Conservation (phyloP, 257 asterid species). For the Ehretia macrophylla region DNA sequence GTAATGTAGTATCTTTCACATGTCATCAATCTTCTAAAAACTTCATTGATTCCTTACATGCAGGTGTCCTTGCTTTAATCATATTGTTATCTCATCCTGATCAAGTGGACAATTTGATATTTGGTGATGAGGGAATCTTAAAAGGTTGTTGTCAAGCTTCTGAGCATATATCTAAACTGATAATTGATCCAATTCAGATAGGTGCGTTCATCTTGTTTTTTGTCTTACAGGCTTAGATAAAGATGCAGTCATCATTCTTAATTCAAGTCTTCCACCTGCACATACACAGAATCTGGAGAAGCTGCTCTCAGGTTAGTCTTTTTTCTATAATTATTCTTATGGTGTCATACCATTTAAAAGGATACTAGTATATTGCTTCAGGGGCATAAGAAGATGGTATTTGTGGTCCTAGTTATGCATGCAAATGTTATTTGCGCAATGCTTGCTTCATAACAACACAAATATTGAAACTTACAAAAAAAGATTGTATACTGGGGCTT, state of each 20-base stretch:
- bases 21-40: background rate
- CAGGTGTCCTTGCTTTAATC: slow-evolving; percentile 85
- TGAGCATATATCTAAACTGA: slow-evolving; percentile 11
- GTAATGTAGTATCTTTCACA: background rate
- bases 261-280: slow-evolving; percentile 59
- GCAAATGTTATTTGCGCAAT: too few relatives aligned
- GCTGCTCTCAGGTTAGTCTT: slow-evolving; percentile 53
- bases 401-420: too few relatives aligned
- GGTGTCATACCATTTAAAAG: background rate
- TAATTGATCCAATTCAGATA: slow-evolving; percentile 10
- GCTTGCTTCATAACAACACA: too few relatives aligned
- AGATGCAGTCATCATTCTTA: slow-evolving; percentile 64
- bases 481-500: too few relatives aligned
- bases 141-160: slow-evolving; percentile 47
- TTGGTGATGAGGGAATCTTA: slow-evolving; percentile 51
- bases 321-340: slow-evolving; percentile 5
- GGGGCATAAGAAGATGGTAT: too few relatives aligned
- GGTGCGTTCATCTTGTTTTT: slow-evolving; percentile 3
- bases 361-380: too few relatives aligned
- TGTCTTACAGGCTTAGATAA: slow-evolving; percentile 52
- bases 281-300: slow-evolving; percentile 61
- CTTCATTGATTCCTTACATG: slow-evolving; percentile 14
- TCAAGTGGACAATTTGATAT: slow-evolving; percentile 53
- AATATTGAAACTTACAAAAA: too few relatives aligned
- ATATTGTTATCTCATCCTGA: slow-evolving; percentile 67